phyloP scores from a whole-genome alignment of 148 eudicot species.

The Nepenthes gracilis region DNA sequence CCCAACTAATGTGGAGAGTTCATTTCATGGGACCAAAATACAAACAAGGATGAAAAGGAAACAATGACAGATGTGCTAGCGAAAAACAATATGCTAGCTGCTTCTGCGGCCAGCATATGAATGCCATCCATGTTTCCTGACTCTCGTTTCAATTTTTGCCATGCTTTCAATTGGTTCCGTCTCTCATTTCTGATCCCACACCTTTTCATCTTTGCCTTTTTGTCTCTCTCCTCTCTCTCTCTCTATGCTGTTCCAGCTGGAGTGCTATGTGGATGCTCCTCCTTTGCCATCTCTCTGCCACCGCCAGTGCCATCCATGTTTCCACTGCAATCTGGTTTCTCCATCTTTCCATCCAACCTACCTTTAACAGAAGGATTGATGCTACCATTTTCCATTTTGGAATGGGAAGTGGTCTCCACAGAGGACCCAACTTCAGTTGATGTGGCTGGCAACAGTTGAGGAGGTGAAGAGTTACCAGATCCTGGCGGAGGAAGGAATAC shows the following conservation, averaged over 20 bases:
- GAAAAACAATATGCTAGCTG: background rate
- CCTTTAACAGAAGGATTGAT: background rate
- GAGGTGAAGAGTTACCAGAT: constrained; percentile 20
- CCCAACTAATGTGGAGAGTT: background rate
- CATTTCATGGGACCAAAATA: background rate
- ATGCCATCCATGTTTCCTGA: too few species aligned
- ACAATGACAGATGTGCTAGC: background rate
- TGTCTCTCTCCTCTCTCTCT: background rate
- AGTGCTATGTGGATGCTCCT: background rate
- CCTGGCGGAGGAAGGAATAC: constrained; percentile 58
- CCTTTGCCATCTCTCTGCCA: background rate
- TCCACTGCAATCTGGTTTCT: constrained; percentile 6
- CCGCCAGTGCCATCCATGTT: background rate
- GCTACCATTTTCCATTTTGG: background rate
- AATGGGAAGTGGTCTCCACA: background rate
- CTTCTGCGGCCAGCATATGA: background rate
- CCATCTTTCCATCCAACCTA: background rate
- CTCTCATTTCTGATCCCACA: constrained; percentile 3
- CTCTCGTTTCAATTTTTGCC: constrained; percentile 1
- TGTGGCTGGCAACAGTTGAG: background rate
- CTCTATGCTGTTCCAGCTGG: background rate
- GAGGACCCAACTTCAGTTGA: background rate
- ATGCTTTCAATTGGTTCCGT: background rate
- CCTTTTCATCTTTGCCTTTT: too few species aligned
- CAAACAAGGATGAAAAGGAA: background rate